These are phyloP conservation scores for Hypericum perforatum DNA, from an alignment of 345 rosid species.

Conservation along the genomic window DNA sequence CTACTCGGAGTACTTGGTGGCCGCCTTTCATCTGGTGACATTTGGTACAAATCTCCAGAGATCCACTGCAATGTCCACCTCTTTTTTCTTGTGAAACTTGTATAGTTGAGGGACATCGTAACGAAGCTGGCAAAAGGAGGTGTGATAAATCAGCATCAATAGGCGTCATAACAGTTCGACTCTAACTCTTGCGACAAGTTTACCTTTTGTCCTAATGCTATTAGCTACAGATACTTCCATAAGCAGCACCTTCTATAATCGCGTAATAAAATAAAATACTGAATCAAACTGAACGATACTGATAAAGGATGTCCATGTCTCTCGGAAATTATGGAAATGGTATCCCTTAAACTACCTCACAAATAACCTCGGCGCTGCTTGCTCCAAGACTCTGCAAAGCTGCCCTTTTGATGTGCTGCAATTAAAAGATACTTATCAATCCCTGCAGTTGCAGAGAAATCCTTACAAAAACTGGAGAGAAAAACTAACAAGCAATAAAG, in stretches of 20 bases:
- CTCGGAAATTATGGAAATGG: neutral
- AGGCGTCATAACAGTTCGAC: too few relatives aligned
- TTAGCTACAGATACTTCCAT: too few relatives aligned
- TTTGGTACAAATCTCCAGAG: conserved; percentile 89
- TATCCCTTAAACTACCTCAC: conserved; percentile 44
- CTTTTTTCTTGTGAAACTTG: conserved; percentile 81
- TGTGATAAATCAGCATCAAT: too few relatives aligned
- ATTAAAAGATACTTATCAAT: conserved; percentile 6
- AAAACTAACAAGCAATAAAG: neutral
- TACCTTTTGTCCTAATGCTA: too few relatives aligned
- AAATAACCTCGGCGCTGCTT: conserved; percentile 74
- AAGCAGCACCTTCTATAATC: too few relatives aligned
- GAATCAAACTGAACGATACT: too few relatives aligned
- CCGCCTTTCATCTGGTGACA: conserved; percentile 11
- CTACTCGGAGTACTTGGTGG: too few relatives aligned
- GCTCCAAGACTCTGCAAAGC: conserved; percentile 72
- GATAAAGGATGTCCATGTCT: neutral
- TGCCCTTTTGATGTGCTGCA: conserved; percentile 66
- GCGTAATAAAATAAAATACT: too few relatives aligned
- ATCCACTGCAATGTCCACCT: conserved; percentile 83
- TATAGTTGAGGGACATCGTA: conserved; percentile 69
- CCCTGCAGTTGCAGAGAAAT: conserved; percentile 1
- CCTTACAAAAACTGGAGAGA: neutral
- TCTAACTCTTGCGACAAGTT: too few relatives aligned
- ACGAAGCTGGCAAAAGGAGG: conserved; percentile 41